phyloP scores from a whole-genome alignment of 148 eudicot species.

The Amaranthus hypochondriacus region DNA sequence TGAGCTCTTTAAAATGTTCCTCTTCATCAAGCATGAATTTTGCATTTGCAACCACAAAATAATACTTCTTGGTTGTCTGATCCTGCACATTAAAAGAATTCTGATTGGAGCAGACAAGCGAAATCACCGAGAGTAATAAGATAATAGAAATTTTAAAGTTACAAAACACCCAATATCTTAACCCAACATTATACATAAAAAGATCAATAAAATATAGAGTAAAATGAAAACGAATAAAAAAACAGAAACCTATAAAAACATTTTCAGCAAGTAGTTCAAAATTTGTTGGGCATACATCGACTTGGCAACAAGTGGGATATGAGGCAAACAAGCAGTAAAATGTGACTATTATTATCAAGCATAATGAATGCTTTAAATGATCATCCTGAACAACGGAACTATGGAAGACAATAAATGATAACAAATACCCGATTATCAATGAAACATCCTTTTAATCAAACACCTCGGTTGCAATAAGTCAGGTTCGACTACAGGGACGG shows the following conservation, averaged over 20 bases:
- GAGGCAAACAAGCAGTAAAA: background rate
- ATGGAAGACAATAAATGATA: too few relatives aligned
- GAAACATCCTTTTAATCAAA: background rate
- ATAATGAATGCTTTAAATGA: background rate
- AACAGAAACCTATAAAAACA: background rate
- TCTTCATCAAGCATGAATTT: constrained; percentile 99
- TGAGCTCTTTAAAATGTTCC: constrained; percentile 88
- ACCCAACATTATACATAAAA: background rate
- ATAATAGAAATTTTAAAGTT: background rate
- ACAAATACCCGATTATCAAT: too few relatives aligned
- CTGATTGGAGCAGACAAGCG: constrained; percentile 1
- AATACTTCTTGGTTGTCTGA: constrained; percentile 50
- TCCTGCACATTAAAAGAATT: constrained; percentile 36
- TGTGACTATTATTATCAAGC: background rate
- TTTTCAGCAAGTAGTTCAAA: background rate
- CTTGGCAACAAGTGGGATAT: background rate
- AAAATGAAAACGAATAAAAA: background rate
- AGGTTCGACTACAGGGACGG: too few relatives aligned
- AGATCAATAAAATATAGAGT: background rate
- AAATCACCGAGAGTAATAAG: background rate
- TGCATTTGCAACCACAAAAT: constrained; percentile 92
- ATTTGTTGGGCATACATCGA: background rate
- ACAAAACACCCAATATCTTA: background rate
- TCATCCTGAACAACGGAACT: background rate
- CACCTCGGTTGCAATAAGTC: background rate